Percentiles rank a stretch among this genome's conserved stretches.
Conservation (phyloP, 169 alveolate genomes). For the Plasmodium blacklocki region DNA sequence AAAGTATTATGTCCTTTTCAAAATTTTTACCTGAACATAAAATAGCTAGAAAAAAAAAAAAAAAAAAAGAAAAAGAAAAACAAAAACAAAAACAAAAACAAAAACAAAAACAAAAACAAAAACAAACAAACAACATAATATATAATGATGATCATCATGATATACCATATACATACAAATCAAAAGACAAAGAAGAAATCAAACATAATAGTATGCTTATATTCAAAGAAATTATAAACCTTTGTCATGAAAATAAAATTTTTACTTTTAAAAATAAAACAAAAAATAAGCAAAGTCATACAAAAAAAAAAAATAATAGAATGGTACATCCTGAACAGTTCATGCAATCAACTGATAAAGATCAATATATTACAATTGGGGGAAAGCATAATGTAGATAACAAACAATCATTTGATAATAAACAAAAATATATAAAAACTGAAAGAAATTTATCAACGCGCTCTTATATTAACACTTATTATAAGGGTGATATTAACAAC, state of each 20-base stretch:
- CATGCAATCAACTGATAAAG: too few relatives aligned
- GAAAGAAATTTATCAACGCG: not conserved
- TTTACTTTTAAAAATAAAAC: slow-evolving; percentile 19
- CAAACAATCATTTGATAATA: too few relatives aligned
- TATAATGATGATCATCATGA: not conserved
- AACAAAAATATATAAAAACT: too few relatives aligned
- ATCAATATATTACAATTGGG: too few relatives aligned
- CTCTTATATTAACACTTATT: not conserved
- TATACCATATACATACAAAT: too few relatives aligned
- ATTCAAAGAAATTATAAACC: slow-evolving; percentile 28
- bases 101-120: too few relatives aligned
- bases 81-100: too few relatives aligned
- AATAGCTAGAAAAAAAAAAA: slow-evolving; percentile 16
- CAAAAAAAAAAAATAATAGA: not conserved
- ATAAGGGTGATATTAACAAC: not conserved
- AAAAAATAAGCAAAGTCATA: not conserved
- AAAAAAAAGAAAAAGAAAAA: not conserved
- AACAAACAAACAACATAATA: not conserved
- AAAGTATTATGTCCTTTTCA: slow-evolving; percentile 23
- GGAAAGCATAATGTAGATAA: too few relatives aligned
- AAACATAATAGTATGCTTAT: slow-evolving; percentile 22
- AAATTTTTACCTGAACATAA: slow-evolving; percentile 38
- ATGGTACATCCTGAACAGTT: too few relatives aligned
- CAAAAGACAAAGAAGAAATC: not conserved
- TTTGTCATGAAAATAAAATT: slow-evolving; percentile 42